Conservation (phyloP, 371 early-diverging fungal genomes). For the Hamiltosporidium magnivora region DNA sequence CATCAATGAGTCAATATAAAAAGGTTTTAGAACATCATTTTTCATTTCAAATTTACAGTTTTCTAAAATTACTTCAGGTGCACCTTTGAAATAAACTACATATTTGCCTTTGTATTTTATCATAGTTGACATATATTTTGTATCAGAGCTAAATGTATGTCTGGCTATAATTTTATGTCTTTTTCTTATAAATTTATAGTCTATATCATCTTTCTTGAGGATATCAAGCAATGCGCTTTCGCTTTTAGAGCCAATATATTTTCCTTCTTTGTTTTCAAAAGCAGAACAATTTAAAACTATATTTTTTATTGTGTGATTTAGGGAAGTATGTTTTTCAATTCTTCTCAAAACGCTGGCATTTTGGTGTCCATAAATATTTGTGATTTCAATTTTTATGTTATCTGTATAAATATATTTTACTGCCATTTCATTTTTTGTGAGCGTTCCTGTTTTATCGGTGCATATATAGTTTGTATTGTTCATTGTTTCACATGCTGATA, state of each 20-base stretch:
- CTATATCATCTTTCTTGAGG: conserved; percentile 58
- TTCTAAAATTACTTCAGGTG: conserved; percentile 6
- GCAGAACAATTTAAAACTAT: conserved; percentile 73
- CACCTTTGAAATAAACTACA: conserved; percentile 14
- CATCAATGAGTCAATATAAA: neutral
- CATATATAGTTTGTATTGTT: conserved; percentile 84
- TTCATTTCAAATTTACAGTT: neutral
- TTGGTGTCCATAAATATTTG: neutral
- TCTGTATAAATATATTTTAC: conserved; percentile 53
- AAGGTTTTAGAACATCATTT: neutral
- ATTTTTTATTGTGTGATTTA: conserved; percentile 9
- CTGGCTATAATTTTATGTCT: conserved; percentile 58
- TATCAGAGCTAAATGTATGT: conserved; percentile 67
- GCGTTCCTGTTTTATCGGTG: conserved; percentile 85
- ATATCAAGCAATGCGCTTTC: conserved; percentile 67
- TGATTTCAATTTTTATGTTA: neutral
- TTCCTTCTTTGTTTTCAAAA: conserved; percentile 62
- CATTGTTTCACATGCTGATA: conserved; percentile 88
- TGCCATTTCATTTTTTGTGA: conserved; percentile 83
- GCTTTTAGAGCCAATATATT: conserved; percentile 67
- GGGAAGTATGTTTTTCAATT: neutral
- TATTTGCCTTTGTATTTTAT: conserved; percentile 45
- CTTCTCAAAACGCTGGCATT: neutral
- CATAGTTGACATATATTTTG: conserved; percentile 72
- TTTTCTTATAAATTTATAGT: conserved; percentile 50